phyloP scores from a whole-genome alignment of 805 yeast species.

The Tetrapisispora nanseiensis region DNA sequence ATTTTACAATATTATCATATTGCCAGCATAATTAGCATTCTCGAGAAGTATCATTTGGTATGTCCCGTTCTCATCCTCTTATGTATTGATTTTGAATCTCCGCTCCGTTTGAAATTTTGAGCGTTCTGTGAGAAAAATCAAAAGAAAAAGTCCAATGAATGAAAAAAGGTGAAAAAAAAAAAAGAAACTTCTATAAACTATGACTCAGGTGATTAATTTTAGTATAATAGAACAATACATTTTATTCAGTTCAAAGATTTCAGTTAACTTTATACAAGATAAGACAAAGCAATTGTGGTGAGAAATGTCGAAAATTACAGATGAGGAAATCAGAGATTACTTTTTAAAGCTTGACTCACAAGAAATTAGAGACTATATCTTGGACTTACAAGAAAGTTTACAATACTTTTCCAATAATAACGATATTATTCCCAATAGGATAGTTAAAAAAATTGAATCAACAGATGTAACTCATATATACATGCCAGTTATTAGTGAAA shows the following conservation, averaged over 20 bases:
- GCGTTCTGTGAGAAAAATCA: no score
- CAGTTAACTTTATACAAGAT: no score
- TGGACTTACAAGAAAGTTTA: conserved; percentile 28
- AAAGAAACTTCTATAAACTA: no score
- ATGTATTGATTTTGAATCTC: no score
- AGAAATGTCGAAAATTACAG: not conserved
- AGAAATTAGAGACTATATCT: not conserved
- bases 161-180: no score
- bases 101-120: no score
- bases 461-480: conserved; percentile 36
- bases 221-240: not conserved
- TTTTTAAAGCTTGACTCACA: not conserved
- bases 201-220: not conserved
- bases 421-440: conserved; percentile 44
- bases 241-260: not conserved
- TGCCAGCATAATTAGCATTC: no score
- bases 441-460: conserved; percentile 32
- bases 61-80: no score
- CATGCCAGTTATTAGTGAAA: conserved; percentile 54
- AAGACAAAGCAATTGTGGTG: not conserved
- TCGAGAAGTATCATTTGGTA: no score
- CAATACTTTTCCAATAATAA: conserved; percentile 35
- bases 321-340: not conserved
- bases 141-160: no score
- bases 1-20: no score